These are phyloP conservation scores for Lodderomyces jiufengensis DNA, from an alignment of 1,139 yeast genomes.

Conservation along the genomic window DNA sequence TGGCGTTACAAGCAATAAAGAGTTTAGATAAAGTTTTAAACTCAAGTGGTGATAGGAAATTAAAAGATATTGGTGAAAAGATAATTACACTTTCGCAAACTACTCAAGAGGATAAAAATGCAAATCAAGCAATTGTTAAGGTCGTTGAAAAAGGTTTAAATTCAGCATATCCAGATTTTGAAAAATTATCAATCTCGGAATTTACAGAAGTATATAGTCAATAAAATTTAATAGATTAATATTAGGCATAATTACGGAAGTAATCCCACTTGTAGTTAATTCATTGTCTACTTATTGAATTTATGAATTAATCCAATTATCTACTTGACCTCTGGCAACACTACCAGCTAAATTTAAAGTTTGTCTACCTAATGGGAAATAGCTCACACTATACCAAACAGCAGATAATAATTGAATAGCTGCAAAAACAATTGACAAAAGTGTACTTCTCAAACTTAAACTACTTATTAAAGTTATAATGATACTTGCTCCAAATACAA, in stretches of 20 bases:
- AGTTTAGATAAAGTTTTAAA: slow-evolving; percentile 31
- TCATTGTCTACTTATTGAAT: no score
- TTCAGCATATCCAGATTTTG: slow-evolving; percentile 32
- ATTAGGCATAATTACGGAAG: no score
- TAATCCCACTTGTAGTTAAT: no score
- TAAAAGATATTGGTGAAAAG: slow-evolving; percentile 22
- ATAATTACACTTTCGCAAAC: slow-evolving; percentile 25
- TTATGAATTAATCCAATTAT: slow-evolving; percentile 50
- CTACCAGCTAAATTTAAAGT: slow-evolving; percentile 51
- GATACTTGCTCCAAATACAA: slow-evolving; percentile 48
- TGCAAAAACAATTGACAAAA: slow-evolving; percentile 51
- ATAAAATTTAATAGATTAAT: slow-evolving; percentile 9
- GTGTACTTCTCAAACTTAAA: slow-evolving; percentile 42
- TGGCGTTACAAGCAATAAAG: slow-evolving; percentile 44
- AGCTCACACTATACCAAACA: slow-evolving; percentile 57
- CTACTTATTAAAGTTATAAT: slow-evolving; percentile 47
- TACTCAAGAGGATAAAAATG: slow-evolving; percentile 23
- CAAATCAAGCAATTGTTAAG: slow-evolving; percentile 42
- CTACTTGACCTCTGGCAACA: slow-evolving; percentile 57
- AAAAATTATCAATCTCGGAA: slow-evolving; percentile 11
- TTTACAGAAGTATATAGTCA: slow-evolving; percentile 13
- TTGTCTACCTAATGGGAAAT: slow-evolving; percentile 59
- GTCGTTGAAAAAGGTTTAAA: slow-evolving; percentile 43
- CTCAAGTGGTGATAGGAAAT: slow-evolving; percentile 15
- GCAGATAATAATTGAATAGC: slow-evolving; percentile 50